These are phyloP conservation scores for Pulveroboletus frians DNA, from an alignment of 768 basidiomycete species.

Conservation along the genomic window DNA sequence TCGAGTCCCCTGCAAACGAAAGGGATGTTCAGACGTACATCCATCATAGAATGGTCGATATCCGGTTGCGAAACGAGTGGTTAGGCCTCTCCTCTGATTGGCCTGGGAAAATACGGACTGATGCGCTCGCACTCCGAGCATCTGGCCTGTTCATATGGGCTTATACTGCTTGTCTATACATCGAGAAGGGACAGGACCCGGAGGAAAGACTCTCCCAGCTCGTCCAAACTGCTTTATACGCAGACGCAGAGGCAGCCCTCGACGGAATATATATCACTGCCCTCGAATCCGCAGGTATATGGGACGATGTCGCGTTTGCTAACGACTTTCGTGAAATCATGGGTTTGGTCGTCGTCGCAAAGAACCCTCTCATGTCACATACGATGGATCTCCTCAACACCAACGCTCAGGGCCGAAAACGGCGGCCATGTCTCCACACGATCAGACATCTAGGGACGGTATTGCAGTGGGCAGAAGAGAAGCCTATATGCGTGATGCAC, in stretches of 20 bases:
- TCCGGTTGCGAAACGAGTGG: slow-evolving; percentile 25
- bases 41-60: slow-evolving; percentile 23
- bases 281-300: slow-evolving; percentile 27
- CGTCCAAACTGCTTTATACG: slow-evolving; percentile 15
- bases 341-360: slow-evolving; percentile 27
- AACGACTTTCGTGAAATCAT: slow-evolving; percentile 31
- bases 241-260: slow-evolving; percentile 25
- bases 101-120: slow-evolving; percentile 21
- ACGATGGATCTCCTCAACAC: slow-evolving; percentile 28
- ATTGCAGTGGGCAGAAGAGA: slow-evolving; percentile 24
- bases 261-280: slow-evolving; percentile 30
- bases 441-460: slow-evolving; percentile 24
- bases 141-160: slow-evolving; percentile 34
- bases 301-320: slow-evolving; percentile 27
- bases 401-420: slow-evolving; percentile 5
- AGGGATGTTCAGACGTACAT: slow-evolving; percentile 25
- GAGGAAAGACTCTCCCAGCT: slow-evolving; percentile 27
- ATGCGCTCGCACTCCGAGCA: slow-evolving; percentile 23
- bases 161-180: slow-evolving; percentile 29
- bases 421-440: slow-evolving; percentile 28
- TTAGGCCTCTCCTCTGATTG: slow-evolving; percentile 26
- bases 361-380: slow-evolving; percentile 22
- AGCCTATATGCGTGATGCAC: slow-evolving; percentile 30
- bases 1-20: slow-evolving; percentile 22
- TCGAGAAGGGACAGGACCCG: slow-evolving; percentile 29